Conservation (phyloP, 352 stramenopile species). For the Pilasporangium apinafurcum region DNA sequence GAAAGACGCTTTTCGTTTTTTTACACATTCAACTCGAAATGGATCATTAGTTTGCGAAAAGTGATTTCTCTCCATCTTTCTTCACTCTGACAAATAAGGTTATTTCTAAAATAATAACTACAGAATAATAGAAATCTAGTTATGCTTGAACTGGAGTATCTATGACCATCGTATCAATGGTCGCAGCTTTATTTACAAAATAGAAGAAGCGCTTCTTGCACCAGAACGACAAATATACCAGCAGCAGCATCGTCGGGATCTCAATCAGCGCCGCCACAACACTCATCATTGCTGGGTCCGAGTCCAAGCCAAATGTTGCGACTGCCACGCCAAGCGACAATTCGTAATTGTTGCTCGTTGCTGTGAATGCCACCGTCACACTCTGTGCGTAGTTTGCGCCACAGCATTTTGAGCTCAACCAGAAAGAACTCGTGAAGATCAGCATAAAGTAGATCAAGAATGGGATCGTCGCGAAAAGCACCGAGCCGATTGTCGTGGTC, state of each 20-base stretch:
- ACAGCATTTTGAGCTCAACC: slow-evolving; percentile 15
- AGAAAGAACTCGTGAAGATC: slow-evolving; percentile 51
- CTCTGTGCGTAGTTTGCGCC: slow-evolving; percentile 40
- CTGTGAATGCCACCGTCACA: slow-evolving; percentile 57
- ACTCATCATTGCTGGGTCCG: slow-evolving; percentile 50
- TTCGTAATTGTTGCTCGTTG: slow-evolving; percentile 87
- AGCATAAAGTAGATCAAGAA: slow-evolving; percentile 56
- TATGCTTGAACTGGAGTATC: too few species aligned
- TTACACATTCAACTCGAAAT: too few species aligned
- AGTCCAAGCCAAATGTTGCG: slow-evolving; percentile 60
- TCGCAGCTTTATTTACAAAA: too few species aligned
- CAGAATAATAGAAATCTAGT: too few species aligned
- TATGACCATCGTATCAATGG: too few species aligned
- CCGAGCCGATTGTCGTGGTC: slow-evolving; percentile 35
- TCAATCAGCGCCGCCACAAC: slow-evolving; percentile 38
- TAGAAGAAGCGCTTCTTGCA: slow-evolving; percentile 5
- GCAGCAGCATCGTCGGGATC: slow-evolving; percentile 33
- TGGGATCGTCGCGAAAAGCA: slow-evolving; percentile 49
- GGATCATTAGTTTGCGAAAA: too few species aligned
- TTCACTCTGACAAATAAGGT: too few species aligned
- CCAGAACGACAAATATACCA: slow-evolving; percentile 23
- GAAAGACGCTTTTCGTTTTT: too few species aligned
- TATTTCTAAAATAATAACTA: too few species aligned
- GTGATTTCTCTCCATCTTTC: too few species aligned
- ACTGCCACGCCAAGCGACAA: slow-evolving; percentile 64